Conservation (phyloP, 495 filamentous ascomycete species). For the Penicillium daleae region DNA sequence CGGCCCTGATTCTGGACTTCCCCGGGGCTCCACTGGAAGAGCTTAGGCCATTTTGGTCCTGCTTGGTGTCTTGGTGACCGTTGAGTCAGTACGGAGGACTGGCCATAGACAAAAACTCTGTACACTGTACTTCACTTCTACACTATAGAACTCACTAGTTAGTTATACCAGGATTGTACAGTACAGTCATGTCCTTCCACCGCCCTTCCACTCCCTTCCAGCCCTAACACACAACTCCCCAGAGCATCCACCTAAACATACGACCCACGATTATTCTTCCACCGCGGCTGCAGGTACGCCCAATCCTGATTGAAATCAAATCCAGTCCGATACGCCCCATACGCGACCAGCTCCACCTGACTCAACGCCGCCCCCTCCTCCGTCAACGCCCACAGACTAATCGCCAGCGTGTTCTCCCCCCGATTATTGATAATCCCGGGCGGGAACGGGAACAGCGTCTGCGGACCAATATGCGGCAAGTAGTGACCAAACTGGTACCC, state of each 20-base stretch:
- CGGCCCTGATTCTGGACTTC: conserved; percentile 23
- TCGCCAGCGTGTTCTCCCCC: conserved; percentile 47
- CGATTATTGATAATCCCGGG: conserved; percentile 53
- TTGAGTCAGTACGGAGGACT: no score
- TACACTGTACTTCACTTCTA: no score
- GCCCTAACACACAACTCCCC: not conserved
- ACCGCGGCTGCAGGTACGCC: conserved; percentile 47
- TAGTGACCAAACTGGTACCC: conserved; percentile 55
- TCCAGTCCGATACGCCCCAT: conserved; percentile 44
- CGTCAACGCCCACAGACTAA: conserved; percentile 52
- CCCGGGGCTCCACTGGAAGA: conserved; percentile 18
- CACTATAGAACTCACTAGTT: no score
- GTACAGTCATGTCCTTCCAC: not conserved
- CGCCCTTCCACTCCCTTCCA: not conserved
- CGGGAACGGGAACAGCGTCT: conserved; percentile 53
- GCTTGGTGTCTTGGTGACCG: not conserved
- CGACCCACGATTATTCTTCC: conserved; percentile 38
- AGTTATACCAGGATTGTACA: no score
- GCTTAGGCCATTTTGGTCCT: not conserved
- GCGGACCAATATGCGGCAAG: conserved; percentile 53
- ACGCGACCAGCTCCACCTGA: conserved; percentile 39
- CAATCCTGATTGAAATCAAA: conserved; percentile 51
- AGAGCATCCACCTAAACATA: conserved; percentile 22
- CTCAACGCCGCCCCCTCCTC: conserved; percentile 42
- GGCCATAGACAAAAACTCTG: not conserved